These are phyloP conservation scores for Gorgonomyces haynaldii DNA, from an alignment of 192 early-diverging fungal species.

Conservation along the genomic window DNA sequence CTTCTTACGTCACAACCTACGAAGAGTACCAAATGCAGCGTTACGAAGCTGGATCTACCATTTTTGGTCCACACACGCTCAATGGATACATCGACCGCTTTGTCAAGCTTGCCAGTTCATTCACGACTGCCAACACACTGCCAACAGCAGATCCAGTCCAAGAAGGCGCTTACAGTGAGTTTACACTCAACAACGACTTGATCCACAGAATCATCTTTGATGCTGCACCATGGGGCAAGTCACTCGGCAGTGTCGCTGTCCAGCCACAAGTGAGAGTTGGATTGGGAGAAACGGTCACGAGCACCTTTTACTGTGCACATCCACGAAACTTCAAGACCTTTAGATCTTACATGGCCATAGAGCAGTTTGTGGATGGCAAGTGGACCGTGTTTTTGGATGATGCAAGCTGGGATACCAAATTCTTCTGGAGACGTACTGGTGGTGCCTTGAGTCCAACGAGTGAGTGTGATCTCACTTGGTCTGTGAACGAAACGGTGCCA, in stretches of 20 bases:
- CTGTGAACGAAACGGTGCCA: constrained; percentile 12
- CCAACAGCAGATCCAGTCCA: constrained; percentile 3
- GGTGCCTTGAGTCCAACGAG: constrained; percentile 14
- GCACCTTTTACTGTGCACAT: constrained; percentile 31
- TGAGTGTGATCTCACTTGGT: constrained; percentile 24
- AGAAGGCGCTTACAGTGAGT: constrained; percentile 16
- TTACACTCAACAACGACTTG: constrained; percentile 6
- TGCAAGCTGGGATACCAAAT: constrained; percentile 32
- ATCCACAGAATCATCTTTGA: constrained; percentile 24
- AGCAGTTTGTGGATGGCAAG: constrained; percentile 11
- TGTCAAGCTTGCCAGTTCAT: constrained; percentile 29
- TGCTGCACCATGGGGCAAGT: constrained; percentile 12
- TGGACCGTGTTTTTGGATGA: constrained; percentile 29
- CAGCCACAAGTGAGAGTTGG: not conserved
- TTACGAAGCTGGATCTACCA: constrained; percentile 51
- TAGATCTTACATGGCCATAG: constrained; percentile 26
- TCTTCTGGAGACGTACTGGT: constrained; percentile 22
- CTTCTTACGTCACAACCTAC: constrained; percentile 39
- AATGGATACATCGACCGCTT: constrained; percentile 40
- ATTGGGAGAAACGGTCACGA: constrained; percentile 13
- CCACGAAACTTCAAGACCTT: constrained; percentile 20
- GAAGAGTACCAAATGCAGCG: constrained; percentile 53
- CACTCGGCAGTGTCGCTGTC: constrained; percentile 11
- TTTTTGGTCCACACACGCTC: constrained; percentile 47
- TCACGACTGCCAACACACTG: constrained; percentile 11